Evolutionary conservation across 192 early-diverging fungal genomes (phyloP).

Genomic region (Fimicolochytrium jonesii): DNA sequence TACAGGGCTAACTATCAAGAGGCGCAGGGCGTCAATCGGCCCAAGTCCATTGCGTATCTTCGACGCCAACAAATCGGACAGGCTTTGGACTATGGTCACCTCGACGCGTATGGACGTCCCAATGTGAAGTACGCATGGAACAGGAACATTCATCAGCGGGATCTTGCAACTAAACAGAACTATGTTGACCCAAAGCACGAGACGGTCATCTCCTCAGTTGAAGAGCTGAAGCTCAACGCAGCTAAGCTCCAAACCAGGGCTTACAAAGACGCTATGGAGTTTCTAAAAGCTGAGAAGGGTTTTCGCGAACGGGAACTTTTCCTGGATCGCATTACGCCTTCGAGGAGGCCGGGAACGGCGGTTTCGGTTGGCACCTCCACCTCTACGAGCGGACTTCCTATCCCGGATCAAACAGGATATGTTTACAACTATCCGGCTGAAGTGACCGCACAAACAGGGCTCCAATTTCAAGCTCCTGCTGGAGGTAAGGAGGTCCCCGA

Average conservation of each 20-base stretch:
- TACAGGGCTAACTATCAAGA: background rate
- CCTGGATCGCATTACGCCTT: background rate
- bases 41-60: background rate
- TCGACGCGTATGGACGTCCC: background rate
- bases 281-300: slow-evolving; percentile 9
- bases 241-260: background rate
- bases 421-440: background rate
- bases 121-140: slow-evolving; percentile 6
- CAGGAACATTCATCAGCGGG: slow-evolving; percentile 2
- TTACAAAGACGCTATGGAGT: slow-evolving; percentile 10
- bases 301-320: background rate
- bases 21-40: background rate
- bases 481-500: too few relatives aligned
- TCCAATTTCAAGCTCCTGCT: slow-evolving; percentile 7
- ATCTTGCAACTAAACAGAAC: background rate
- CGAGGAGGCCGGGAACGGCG: background rate
- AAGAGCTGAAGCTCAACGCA: background rate
- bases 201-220: background rate
- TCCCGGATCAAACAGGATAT: slow-evolving; percentile 3
- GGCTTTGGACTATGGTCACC: background rate
- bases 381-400: background rate
- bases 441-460: slow-evolving; percentile 4
- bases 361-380: background rate
- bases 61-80: background rate
- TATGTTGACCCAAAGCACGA: background rate